A percentile compares a stretch with the other conserved stretches of the same genome.
Conservation (phyloP, 2,329 filamentous ascomycete species). For the Clonostachys solani region DNA sequence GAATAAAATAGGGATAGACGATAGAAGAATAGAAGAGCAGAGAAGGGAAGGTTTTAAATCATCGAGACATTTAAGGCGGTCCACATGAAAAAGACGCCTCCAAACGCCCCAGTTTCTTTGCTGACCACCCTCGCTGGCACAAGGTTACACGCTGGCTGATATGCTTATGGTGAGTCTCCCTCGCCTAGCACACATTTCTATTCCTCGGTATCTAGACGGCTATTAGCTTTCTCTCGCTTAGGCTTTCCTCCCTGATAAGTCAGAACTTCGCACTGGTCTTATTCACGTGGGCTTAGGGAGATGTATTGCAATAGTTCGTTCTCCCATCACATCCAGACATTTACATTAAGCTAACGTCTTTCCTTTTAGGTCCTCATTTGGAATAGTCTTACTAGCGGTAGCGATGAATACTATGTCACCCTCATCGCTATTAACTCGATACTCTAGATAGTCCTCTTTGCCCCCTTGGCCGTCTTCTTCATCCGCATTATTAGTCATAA, state of each 20-base stretch:
- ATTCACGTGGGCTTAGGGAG: conserved; percentile 80
- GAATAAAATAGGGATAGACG: no score
- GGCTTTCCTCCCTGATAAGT: conserved; percentile 59
- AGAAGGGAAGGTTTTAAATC: no score
- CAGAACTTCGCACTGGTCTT: conserved; percentile 58
- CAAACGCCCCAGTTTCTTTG: no score
- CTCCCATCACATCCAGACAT: no score
- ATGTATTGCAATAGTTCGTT: conserved; percentile 92
- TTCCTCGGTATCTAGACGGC: conserved; percentile 4
- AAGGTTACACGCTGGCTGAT: no score
- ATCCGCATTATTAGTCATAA: conserved; percentile 68
- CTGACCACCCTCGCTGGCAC: no score
- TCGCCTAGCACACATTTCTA: background rate
- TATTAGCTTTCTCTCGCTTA: conserved; percentile 60
- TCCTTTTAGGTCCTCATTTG: conserved; percentile 60
- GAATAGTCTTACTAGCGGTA: conserved; percentile 66
- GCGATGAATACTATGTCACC: conserved; percentile 78
- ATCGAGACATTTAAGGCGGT: no score
- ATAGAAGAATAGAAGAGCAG: no score
- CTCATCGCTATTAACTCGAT: conserved; percentile 73
- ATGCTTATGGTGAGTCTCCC: conserved; percentile 65
- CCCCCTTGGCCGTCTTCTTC: conserved; percentile 65
- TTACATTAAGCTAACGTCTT: background rate
- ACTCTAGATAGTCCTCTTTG: conserved; percentile 70
- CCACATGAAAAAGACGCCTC: no score